phyloP scores from a whole-genome alignment of 108 stramenopile genomes.

The Cyclostephanos tholiformis region DNA sequence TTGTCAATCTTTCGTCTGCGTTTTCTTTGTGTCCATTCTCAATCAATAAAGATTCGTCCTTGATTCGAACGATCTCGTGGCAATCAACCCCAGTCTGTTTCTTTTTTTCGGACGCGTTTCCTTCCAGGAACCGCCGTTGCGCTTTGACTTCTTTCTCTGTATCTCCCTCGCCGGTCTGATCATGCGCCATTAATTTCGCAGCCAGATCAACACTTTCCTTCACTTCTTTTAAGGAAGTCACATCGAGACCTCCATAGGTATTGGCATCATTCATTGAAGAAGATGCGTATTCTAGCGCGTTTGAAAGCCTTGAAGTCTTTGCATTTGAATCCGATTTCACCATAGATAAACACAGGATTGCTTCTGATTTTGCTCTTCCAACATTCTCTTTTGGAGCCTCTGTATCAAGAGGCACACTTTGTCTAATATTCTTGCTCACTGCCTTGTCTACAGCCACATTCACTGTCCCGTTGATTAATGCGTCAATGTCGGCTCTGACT shows the following conservation, averaged over 20 bases:
- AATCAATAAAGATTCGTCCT: not conserved
- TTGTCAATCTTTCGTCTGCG: not conserved
- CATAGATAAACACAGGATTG: no score
- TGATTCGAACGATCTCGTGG: not conserved
- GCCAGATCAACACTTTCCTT: not conserved
- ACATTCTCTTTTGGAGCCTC: not conserved
- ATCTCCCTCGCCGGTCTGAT: not conserved
- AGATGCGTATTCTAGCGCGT: no score
- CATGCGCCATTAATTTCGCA: not conserved
- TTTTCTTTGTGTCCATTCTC: not conserved
- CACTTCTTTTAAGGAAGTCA: not conserved
- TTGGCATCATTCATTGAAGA: no score
- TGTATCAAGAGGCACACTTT: not conserved
- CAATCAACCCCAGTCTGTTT: not conserved
- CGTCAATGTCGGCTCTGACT: conserved; percentile 2
- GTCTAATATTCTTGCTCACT: not conserved
- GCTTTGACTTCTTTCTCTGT: not conserved
- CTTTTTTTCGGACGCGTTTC: not conserved
- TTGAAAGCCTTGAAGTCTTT: not conserved
- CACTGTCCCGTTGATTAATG: not conserved
- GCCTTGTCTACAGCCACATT: not conserved
- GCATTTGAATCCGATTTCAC: not conserved
- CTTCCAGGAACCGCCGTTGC: not conserved
- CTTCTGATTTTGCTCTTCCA: not conserved
- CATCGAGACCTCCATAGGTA: not conserved